phyloP scores from a whole-genome alignment of 2,329 filamentous ascomycete genomes.

The Exophiala oligosperma region DNA sequence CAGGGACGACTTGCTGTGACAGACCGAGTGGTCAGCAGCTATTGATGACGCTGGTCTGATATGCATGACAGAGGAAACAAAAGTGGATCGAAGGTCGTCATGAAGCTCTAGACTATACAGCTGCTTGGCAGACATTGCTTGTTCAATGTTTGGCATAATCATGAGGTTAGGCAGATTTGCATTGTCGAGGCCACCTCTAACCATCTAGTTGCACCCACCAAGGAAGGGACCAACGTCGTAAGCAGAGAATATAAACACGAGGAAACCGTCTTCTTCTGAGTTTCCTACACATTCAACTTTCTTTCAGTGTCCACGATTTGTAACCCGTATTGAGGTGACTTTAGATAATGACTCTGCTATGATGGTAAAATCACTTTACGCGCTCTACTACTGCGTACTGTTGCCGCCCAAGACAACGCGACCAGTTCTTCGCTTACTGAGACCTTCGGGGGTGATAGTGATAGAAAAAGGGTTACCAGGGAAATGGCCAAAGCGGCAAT shows the following conservation, averaged over 20 bases:
- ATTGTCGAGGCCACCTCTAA: background rate
- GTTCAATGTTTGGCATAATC: background rate
- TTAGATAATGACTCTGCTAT: no score
- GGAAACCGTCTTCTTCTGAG: background rate
- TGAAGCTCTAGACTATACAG: background rate
- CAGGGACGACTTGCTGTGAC: no score
- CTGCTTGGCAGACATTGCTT: background rate
- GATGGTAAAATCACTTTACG: no score
- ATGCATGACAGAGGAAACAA: background rate
- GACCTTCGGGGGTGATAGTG: no score
- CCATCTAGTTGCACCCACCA: no score
- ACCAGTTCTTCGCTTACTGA: no score
- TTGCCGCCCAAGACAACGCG: no score
- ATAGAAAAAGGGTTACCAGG: background rate
- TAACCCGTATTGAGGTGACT: no score
- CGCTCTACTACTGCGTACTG: no score
- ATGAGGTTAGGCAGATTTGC: background rate
- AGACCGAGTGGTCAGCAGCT: background rate
- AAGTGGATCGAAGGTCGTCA: background rate
- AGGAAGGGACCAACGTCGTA: no score
- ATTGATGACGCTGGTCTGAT: background rate
- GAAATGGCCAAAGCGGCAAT: background rate
- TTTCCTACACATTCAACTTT: no score
- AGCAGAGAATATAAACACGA: background rate
- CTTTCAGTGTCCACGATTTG: no score